Base-by-base conservation (phyloP, 208 protist genomes). In the Strigomonas culicis region DNA sequence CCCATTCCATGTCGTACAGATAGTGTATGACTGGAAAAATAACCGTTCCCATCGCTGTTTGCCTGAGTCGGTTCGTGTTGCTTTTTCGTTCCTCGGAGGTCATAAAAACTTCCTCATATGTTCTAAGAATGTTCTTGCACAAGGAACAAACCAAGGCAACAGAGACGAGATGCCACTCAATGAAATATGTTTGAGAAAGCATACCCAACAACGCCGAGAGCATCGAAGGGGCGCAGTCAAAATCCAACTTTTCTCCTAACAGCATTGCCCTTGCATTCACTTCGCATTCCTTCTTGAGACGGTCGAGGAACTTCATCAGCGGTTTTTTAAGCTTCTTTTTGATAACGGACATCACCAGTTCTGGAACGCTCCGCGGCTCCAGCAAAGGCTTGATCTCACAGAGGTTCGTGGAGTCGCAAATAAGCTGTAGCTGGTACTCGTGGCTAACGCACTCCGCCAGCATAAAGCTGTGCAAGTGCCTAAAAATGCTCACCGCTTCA, bases 1-100 rank as follows among this genome's bases (percentile, higher is more conserved):
- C 31, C 43, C 27, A 51, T 2, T 27, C 27, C 11, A 36, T 25
- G 52, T 86, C 76, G 28, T 74, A 74, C 31, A 95, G 75, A 62
- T 86, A 84, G 70, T 95, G 90, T 11, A 74, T 78, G 34, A 92
- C 80, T 17, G 90, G 86, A 58, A 88, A 93, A 21, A 91, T 63
- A 6, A 92, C 82, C n/a, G 86, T 73, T 2, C 90, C 90, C 62
- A 95, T 67, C 11, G 77, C 78, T 15, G 90, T 63, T 25, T 51
- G 59, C 27, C 49, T 22, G 4, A 63, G 31, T 22, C 43, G 30
- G 13, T n/a, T 41, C 41, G 25, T 53, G 39, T 63, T 63, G n/a
- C 8, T 15, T 32, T 27, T 63, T 30, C 41, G 27, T 2, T 51
- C 41, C 1, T 27, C 44, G 4, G 31, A 22, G 15, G 44, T 17